Conservation (phyloP, 2,329 filamentous ascomycete species). For the Fusarium sp. region DNA sequence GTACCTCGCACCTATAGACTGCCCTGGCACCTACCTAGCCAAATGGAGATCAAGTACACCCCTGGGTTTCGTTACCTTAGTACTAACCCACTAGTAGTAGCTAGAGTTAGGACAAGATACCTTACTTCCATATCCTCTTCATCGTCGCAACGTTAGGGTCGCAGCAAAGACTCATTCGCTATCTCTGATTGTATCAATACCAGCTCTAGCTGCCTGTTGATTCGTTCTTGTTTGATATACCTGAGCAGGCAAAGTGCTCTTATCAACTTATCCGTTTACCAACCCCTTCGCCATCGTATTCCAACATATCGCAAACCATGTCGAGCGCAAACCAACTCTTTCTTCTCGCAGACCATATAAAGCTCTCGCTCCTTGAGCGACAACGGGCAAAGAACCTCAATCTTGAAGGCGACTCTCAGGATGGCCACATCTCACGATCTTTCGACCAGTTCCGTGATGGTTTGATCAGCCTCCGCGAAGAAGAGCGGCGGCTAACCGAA, state of each 20-base stretch:
- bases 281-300: background rate
- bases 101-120: conserved; percentile 3
- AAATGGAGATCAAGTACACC: background rate
- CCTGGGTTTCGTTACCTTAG: background rate
- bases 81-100: background rate
- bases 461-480: conserved; percentile 74
- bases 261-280: background rate
- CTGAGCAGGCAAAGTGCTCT: conserved; percentile 2
- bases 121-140: conserved; percentile 13
- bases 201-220: background rate
- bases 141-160: conserved; percentile 1
- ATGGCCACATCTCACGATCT: conserved; percentile 88
- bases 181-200: background rate
- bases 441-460: conserved; percentile 88
- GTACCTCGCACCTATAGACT: background rate
- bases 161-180: background rate
- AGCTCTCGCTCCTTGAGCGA: conserved; percentile 92
- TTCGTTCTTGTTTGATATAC: background rate
- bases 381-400: conserved; percentile 86
- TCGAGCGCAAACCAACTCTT: conserved; percentile 80
- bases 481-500: conserved; percentile 72
- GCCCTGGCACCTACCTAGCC: background rate
- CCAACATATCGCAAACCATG: conserved; percentile 43
- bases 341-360: conserved; percentile 95
- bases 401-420: conserved; percentile 82